A percentile compares a stretch with the other conserved stretches of the same genome.
Evolutionary conservation across 192 early-diverging fungal genomes (phyloP).

Genomic region (Coemansia asiatica): DNA sequence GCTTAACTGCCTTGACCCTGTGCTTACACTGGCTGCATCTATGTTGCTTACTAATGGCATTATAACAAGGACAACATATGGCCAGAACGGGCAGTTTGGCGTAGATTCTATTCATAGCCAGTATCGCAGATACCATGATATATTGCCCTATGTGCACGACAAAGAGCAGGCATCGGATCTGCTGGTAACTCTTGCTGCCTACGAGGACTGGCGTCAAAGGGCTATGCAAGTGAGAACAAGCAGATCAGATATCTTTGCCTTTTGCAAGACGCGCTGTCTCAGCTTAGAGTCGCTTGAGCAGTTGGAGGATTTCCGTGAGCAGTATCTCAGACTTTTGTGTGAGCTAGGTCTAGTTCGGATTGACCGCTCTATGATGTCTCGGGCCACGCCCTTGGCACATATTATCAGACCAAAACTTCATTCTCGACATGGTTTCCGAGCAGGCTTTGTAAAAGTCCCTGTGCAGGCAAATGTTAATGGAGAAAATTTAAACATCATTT

Average conservation of each 20-base stretch:
- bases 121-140: slow-evolving; percentile 1
- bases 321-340: slow-evolving; percentile 21
- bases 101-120: background rate
- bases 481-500: slow-evolving; percentile 12
- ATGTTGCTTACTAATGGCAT: slow-evolving; percentile 26
- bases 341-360: slow-evolving; percentile 13
- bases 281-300: slow-evolving; percentile 20
- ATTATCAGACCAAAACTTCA: background rate
- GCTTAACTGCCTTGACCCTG: slow-evolving; percentile 74
- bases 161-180: slow-evolving; percentile 23
- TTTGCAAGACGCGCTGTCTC: slow-evolving; percentile 14
- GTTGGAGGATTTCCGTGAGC: slow-evolving; percentile 36
- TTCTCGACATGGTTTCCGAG: background rate
- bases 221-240: background rate
- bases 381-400: background rate
- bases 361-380: background rate
- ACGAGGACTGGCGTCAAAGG: slow-evolving; percentile 23
- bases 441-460: slow-evolving; percentile 17
- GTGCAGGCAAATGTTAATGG: slow-evolving; percentile 9
- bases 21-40: slow-evolving; percentile 69
- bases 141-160: slow-evolving; percentile 7
- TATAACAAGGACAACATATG: slow-evolving; percentile 6
- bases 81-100: background rate
- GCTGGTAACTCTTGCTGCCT: slow-evolving; percentile 13
- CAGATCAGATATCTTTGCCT: background rate